These are phyloP conservation scores for Fusarium denticulatum DNA, from an alignment of 2,329 filamentous ascomycete genomes.

Conservation along the genomic window DNA sequence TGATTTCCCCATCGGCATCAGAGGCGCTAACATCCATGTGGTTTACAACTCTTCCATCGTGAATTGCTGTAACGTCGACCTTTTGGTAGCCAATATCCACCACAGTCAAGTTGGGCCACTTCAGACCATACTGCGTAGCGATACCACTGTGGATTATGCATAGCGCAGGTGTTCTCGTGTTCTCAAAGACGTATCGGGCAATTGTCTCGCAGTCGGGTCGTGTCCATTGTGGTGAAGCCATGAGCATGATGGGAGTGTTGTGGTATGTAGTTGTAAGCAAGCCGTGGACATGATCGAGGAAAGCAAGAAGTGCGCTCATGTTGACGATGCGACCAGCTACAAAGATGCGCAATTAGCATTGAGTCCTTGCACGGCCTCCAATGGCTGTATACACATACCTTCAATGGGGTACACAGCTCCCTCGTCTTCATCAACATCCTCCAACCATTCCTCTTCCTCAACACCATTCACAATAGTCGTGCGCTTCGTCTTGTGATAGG, in stretches of 20 bases:
- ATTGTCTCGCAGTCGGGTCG: slow-evolving; percentile 86
- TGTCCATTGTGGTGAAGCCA: slow-evolving; percentile 91
- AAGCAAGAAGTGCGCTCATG: slow-evolving; percentile 92
- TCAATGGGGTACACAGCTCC: slow-evolving; percentile 89
- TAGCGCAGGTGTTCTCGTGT: slow-evolving; percentile 92
- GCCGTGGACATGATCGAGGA: slow-evolving; percentile 91
- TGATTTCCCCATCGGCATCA: slow-evolving; percentile 62
- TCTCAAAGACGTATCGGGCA: slow-evolving; percentile 95
- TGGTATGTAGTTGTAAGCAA: slow-evolving; percentile 91
- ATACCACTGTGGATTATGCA: slow-evolving; percentile 89
- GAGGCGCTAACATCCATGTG: slow-evolving; percentile 70
- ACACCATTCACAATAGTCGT: slow-evolving; percentile 61
- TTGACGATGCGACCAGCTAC: slow-evolving; percentile 83
- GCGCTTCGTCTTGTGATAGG: slow-evolving; percentile 79
- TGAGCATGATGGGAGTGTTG: slow-evolving; percentile 92
- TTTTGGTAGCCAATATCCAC: slow-evolving; percentile 93
- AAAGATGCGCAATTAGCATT: slow-evolving; percentile 38
- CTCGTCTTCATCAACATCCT: slow-evolving; percentile 87
- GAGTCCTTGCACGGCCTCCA: neutral
- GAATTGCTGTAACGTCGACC: slow-evolving; percentile 90
- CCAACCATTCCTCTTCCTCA: slow-evolving; percentile 78
- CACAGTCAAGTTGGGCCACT: slow-evolving; percentile 80
- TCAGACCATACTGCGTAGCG: slow-evolving; percentile 86
- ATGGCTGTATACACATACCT: slow-evolving; percentile 57
- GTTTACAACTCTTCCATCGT: slow-evolving; percentile 79